Evolutionary conservation across 2,329 filamentous ascomycete species (phyloP), one percentile per base, ranked within the genome.

Genomic region (Diaporthe longicolla): DNA sequence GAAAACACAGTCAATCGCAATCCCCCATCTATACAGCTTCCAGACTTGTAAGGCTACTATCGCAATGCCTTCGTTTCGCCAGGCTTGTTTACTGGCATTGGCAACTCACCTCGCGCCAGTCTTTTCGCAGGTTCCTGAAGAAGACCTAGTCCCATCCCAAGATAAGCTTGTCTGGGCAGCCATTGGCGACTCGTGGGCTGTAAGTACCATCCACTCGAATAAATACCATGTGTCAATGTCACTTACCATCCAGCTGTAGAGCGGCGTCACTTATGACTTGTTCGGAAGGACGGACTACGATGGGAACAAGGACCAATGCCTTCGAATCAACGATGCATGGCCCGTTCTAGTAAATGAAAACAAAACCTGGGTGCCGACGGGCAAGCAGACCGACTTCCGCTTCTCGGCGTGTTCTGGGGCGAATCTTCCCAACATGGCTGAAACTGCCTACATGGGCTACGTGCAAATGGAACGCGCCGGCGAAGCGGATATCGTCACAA

Each of bases 321-420:
- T 58, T 37, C 55, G 55, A 58, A 58, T 58, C 29, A 58, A 58
- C 32, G 29, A 58, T 58, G 55, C 55, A 37, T 58, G 55, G 55
- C 55, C 29, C 19, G 55, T 58, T 24, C 19, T 58, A 37, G 55
- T 58, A 37, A 58, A 58, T 37, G 55, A 58, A 4, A 58, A 58
- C 55, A 58, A 58, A 58, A 58, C 55, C 55, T 58, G 55, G 55
- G 55, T 58, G 55, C 55, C 55, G 55, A 58, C 55, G 55, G 55
- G 55, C 55, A 58, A 37, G 15, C 55, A 58, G 55, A 58, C 55
- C 32, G 55, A 58, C 55, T 58, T 58, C 55, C 55, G 55, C 55
- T 58, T 58, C 55, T 58, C 55, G 9, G 55, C 55, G 55, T 58
- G 55, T 58, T 21, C 55, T 58, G 55, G 55, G 9, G 55, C 55